Percentiles rank a stretch among this genome's conserved stretches.
phyloP scores from a whole-genome alignment of 2,329 filamentous ascomycete genomes.

The Penicillium rolfsii region DNA sequence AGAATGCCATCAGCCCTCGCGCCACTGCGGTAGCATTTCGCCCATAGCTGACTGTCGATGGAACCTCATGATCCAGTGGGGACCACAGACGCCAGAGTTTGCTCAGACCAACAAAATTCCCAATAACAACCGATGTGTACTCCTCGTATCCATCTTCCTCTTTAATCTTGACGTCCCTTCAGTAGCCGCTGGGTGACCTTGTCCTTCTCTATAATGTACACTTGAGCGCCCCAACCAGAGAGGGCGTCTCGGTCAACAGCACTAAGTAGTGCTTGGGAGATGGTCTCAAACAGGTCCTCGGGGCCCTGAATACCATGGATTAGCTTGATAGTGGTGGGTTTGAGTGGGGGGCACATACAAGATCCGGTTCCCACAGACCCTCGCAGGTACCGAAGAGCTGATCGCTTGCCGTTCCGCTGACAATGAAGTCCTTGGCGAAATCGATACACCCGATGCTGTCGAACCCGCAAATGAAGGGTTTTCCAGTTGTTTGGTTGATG shows the following conservation, averaged over 20 bases:
- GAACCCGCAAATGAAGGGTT: conserved; percentile 98
- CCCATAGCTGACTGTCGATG: conserved; percentile 25
- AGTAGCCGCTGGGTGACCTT: conserved; percentile 99
- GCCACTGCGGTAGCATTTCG: conserved; percentile 23
- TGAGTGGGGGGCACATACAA: conserved; percentile 63
- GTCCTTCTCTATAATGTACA: conserved; percentile 99
- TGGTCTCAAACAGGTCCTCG: conserved; percentile 96
- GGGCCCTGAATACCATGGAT: conserved; percentile 62
- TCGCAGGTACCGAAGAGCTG: conserved; percentile 99
- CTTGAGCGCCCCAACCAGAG: conserved; percentile 96
- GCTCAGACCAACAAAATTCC: conserved; percentile 32
- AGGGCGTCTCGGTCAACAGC: conserved; percentile 95
- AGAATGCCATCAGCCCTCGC: conserved; percentile 20
- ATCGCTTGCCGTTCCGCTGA: conserved; percentile 92
- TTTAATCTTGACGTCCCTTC: conserved; percentile 93
- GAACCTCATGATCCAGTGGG: conserved; percentile 30
- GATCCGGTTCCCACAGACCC: conserved; percentile 94
- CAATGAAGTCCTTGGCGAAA: conserved; percentile 99
- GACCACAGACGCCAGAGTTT: conserved; percentile 34
- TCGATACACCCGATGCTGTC: conserved; percentile 99
- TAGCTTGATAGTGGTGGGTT: conserved; percentile 23
- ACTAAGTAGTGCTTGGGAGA: conserved; percentile 93
- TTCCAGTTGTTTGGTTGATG: conserved; percentile 88
- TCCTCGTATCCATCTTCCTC: conserved; percentile 13
- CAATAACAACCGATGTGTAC: conserved; percentile 28